These are phyloP conservation scores for Platanthera zijinensis DNA, from an alignment of 106 monocot species.

Conservation along the genomic window DNA sequence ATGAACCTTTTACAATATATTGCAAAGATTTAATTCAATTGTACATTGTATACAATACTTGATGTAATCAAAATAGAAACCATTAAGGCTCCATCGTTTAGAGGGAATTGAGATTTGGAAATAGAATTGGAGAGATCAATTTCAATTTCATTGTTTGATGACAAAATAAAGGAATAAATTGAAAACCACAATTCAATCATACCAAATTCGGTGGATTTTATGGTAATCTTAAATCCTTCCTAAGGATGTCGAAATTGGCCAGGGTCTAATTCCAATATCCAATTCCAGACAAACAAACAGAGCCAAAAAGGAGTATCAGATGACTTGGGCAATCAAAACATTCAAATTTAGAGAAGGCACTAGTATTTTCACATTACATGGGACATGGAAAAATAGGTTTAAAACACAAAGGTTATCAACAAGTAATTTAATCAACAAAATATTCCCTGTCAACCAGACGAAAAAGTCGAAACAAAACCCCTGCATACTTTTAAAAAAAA, in stretches of 20 bases:
- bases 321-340: not conserved
- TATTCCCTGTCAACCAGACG: not conserved
- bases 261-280: no score
- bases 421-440: not conserved
- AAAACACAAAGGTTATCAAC: not conserved
- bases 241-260: no score
- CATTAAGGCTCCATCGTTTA: no score
- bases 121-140: no score
- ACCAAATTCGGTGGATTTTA: no score
- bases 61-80: not conserved
- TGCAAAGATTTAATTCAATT: not conserved
- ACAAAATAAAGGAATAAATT: no score
- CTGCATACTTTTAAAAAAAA: not conserved
- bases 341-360: not conserved
- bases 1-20: no score
- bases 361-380: not conserved
- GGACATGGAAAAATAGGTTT: not conserved
- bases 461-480: not conserved
- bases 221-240: no score
- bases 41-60: not conserved
- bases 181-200: no score
- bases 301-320: not conserved
- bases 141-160: no score
- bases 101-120: no score
- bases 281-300: no score